phyloP scores from a whole-genome alignment of 148 eudicot species.

The Suaeda aralocaspica region DNA sequence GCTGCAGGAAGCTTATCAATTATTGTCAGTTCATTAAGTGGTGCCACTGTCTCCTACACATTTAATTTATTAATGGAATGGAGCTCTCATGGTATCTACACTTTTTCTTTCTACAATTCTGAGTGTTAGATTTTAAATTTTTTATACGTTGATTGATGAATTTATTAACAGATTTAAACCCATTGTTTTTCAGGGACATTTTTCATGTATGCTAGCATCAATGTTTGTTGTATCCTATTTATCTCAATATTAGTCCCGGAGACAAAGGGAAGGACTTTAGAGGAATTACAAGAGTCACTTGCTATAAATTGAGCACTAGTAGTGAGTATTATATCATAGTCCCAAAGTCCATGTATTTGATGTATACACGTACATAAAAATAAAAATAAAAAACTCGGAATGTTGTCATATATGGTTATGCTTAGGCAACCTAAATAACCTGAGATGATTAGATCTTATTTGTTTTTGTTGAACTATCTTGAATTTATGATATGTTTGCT shows the following conservation, averaged over 20 bases:
- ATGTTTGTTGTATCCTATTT: constrained; percentile 19
- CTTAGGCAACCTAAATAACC: no score
- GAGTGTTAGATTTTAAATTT: neutral
- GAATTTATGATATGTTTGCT: no score
- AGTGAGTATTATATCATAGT: no score
- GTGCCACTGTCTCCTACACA: constrained; percentile 29
- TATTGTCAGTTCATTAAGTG: constrained; percentile 12
- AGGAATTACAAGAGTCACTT: constrained; percentile 32
- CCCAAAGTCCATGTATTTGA: no score
- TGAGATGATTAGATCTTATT: no score
- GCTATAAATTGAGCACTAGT: neutral
- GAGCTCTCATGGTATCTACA: constrained; percentile 32
- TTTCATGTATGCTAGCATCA: constrained; percentile 24
- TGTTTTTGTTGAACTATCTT: no score
- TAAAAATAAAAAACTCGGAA: no score
- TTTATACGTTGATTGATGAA: no score
- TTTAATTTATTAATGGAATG: constrained; percentile 38
- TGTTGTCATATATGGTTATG: no score
- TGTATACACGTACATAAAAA: no score
- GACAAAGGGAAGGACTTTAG: constrained; percentile 31
- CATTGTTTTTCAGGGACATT: constrained; percentile 30
- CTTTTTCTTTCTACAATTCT: neutral
- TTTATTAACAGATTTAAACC: no score
- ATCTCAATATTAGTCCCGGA: constrained; percentile 31
- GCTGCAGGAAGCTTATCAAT: constrained; percentile 37